phyloP scores from a whole-genome alignment of 2,329 filamentous ascomycete genomes.

The Chaetomiaceae sp. region DNA sequence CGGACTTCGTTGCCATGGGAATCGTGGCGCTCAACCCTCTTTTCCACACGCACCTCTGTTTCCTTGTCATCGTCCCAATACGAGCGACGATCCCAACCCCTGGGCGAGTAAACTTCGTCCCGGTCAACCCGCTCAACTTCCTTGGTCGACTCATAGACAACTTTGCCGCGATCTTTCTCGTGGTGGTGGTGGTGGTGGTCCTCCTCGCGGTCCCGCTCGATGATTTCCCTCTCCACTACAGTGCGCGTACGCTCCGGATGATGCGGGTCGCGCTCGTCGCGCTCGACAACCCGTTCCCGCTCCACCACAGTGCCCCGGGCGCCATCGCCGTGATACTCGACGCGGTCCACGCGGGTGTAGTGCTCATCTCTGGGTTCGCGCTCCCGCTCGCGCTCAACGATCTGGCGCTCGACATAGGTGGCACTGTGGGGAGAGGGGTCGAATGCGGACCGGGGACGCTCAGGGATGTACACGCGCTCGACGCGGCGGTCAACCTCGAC shows the following conservation, averaged over 20 bases:
- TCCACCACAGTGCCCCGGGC: conserved; percentile 17
- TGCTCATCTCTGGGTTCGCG: conserved; percentile 22
- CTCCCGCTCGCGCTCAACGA: conserved; percentile 28
- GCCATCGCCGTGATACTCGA: conserved; percentile 23
- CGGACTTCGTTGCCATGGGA: conserved; percentile 43
- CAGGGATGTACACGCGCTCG: conserved; percentile 37
- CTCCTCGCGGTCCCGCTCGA: conserved; percentile 31
- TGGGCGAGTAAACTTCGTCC: conserved; percentile 20
- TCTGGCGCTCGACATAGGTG: conserved; percentile 27
- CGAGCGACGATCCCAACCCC: conserved; percentile 30
- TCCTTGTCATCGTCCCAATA: conserved; percentile 35
- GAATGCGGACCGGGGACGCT: conserved; percentile 46
- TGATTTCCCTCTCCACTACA: conserved; percentile 30
- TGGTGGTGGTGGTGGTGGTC: conserved; percentile 34
- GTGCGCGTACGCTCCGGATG: conserved; percentile 23
- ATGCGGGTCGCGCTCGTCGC: conserved; percentile 22
- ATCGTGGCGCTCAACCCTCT: conserved; percentile 37
- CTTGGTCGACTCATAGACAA: conserved; percentile 40
- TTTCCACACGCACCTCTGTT: conserved; percentile 38
- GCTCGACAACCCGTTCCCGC: conserved; percentile 21
- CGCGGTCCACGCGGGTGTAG: conserved; percentile 23
- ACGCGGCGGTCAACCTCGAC: conserved; percentile 39
- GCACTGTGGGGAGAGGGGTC: conserved; percentile 32
- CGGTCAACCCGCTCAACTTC: conserved; percentile 38
- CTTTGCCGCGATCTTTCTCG: conserved; percentile 28